phyloP scores from a whole-genome alignment of 805 yeast species.

The Kodamaea neixiangensis region DNA sequence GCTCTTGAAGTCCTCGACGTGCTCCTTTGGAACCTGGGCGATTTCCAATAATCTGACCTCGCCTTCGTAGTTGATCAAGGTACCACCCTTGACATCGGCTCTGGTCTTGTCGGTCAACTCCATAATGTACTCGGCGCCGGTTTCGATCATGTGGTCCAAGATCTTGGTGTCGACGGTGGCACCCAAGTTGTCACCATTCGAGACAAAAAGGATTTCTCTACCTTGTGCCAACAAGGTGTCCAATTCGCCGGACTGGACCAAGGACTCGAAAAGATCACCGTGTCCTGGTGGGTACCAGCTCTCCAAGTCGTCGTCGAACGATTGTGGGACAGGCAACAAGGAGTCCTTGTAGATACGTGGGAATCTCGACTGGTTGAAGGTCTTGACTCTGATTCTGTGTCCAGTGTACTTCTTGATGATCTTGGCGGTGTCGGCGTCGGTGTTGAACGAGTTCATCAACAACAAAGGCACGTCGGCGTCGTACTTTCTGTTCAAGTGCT shows the following conservation, averaged over 20 bases:
- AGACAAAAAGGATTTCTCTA: constrained; percentile 90
- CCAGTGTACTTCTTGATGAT: constrained; percentile 96
- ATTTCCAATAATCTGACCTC: constrained; percentile 92
- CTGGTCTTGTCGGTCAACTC: constrained; percentile 98
- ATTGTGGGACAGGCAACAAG: constrained; percentile 89
- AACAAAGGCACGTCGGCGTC: constrained; percentile 93
- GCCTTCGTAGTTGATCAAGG: constrained; percentile 94
- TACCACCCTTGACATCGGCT: constrained; percentile 99
- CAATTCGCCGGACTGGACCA: constrained; percentile 87
- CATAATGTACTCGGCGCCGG: constrained; percentile 94
- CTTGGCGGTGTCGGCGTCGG: constrained; percentile 92
- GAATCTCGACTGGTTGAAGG: constrained; percentile 97
- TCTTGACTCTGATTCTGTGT: constrained; percentile 90
- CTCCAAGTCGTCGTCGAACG: constrained; percentile 70
- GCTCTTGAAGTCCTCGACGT: constrained; percentile 95
- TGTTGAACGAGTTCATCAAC: constrained; percentile 98
- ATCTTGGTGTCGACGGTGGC: constrained; percentile 95
- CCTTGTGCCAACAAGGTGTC: constrained; percentile 90
- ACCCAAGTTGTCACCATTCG: constrained; percentile 98
- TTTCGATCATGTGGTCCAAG: constrained; percentile 87
- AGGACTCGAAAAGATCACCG: constrained; percentile 93
- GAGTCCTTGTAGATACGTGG: constrained; percentile 96
- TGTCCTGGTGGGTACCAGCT: constrained; percentile 99
- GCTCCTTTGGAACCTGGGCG: constrained; percentile 98
- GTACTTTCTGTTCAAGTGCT: constrained; percentile 85